Base-by-base conservation (phyloP, 352 stramenopile species). In the Phytophthora pluvialis region DNA sequence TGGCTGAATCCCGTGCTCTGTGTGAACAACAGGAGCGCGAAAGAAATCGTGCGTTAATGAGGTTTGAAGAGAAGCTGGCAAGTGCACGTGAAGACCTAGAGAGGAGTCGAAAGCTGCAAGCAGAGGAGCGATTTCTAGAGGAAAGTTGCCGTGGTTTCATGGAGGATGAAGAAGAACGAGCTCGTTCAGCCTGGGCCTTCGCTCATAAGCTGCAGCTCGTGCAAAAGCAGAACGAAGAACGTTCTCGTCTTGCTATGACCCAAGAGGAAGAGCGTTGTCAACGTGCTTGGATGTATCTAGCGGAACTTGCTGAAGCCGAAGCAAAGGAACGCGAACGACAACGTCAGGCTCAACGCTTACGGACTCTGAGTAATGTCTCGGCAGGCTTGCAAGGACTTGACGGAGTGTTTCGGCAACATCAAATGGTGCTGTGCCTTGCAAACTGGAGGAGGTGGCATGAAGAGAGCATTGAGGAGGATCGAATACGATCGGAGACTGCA, bases 11-110 rank as follows among this genome's bases (percentile, higher is more conserved):
- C 9, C 42, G 46, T 10, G 64, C 60, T 25, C 3, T 77, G 8
- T n/a, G 10, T 15, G 72, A 77, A 4, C 59, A 64, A 1, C 35
- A 54, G n/a, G 16, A 35, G 16, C 61, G 73, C 12, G 39, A 46
- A 8, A 35, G 13, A 29, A 75, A 86, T 43, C 61, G 70, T 11
- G 13, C 29, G 0, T 47, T 16, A 0, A 88, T 90, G 81, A n/a
- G 29, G 2, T 10, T 10, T 0, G 81, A 90, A 44, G 74, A 88
- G 8, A 35, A 59, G 4, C 9, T 80, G 10, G 46, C 60, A 15
- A 21, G 13, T 8, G 55, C 26, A 2, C 1, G 31, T 4, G 35
- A 67, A 45, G 45, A 16, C 40, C 10, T 49, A 9, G 38, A 68
- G 26, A 46, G 55, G 44, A 15, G 39, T 31, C 46, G 40, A 11